Base-by-base conservation (phyloP, 2,329 filamentous ascomycete genomes). In the Monosporascus sp. region DNA sequence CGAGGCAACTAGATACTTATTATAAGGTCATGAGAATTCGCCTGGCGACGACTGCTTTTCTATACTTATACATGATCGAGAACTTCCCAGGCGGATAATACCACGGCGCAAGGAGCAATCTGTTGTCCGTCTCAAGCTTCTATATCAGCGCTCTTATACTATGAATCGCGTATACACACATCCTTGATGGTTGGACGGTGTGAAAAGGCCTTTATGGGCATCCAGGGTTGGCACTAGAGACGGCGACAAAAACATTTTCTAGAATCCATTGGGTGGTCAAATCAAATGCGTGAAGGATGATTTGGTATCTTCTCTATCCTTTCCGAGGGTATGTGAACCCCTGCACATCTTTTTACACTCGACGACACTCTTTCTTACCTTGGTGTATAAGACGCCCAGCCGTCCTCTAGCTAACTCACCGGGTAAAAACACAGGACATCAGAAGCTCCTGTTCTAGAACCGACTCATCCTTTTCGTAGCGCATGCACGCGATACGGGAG, bases 221-320 rank as follows among this genome's bases (percentile, higher is more conserved):
- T 43, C 39, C 18, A 20, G 31, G 31, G 31, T 35, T 35, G 6
- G 31, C 31, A 35, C 11, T 35, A 11, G 31, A 35, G 31, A 35
- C 31, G 31, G 11, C 31, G 31, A 35, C 31, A 11, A 35, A 50
- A 59, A 39, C 51, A 47, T 50, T 37, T 18, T 39, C n/a, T 37
- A 43, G 31, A 35, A n/a, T 24, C 31, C 49, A 49, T 52, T 51
- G 51, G 58, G 52, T 45, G 48, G 50, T 54, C 54, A 57, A 48
- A 51, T 44, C 49, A 52, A 46, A 52, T 56, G 57, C 47, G 51
- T 55, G 58, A 66, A 70, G 63, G 64, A 83, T 89, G 86, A 86
- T 89, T 72, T 89, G 86, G 86, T 89, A 88, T 74, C 72, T 91
- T 49, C 74, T 91, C 60, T 90, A 88, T 73, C 87, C 87, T 65